These are phyloP conservation scores for Fraxinus anomala DNA, from an alignment of 257 asterid species.

Conservation along the genomic window DNA sequence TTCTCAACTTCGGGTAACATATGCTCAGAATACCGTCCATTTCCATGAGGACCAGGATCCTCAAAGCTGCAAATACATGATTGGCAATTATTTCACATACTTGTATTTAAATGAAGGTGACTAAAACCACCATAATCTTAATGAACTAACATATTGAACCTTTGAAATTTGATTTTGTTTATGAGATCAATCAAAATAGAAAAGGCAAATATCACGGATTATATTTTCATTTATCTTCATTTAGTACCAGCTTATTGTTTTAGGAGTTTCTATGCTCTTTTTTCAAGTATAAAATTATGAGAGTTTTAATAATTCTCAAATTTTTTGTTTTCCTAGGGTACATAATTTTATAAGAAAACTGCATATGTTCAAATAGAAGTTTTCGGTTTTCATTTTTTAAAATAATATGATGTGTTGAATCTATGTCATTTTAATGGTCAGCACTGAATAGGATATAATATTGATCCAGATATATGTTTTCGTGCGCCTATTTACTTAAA, in stretches of 20 bases:
- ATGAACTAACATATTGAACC: constrained; percentile 5
- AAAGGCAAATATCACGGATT: background rate
- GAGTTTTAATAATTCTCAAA: background rate
- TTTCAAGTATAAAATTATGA: background rate
- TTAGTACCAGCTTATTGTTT: background rate
- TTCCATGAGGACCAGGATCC: constrained; percentile 99
- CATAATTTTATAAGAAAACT: background rate
- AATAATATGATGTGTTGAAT: background rate
- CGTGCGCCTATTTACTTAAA: background rate
- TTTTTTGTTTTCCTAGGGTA: background rate
- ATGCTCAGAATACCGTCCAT: constrained; percentile 85
- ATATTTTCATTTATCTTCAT: constrained; percentile 16
- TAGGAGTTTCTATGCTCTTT: background rate
- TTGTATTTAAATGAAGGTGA: constrained; percentile 7
- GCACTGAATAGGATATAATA: background rate
- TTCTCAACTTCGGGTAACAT: constrained; percentile 98
- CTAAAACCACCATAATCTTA: constrained; percentile 11
- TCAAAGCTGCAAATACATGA: constrained; percentile 70
- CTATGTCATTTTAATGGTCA: background rate
- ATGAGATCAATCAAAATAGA: constrained; percentile 5
- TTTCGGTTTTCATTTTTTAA: background rate
- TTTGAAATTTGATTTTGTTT: constrained; percentile 5
- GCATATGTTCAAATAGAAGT: background rate
- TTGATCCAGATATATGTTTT: background rate
- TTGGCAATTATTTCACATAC: constrained; percentile 9